Conservation (phyloP, 139 green algal species). For the Chlorella sp. region DNA sequence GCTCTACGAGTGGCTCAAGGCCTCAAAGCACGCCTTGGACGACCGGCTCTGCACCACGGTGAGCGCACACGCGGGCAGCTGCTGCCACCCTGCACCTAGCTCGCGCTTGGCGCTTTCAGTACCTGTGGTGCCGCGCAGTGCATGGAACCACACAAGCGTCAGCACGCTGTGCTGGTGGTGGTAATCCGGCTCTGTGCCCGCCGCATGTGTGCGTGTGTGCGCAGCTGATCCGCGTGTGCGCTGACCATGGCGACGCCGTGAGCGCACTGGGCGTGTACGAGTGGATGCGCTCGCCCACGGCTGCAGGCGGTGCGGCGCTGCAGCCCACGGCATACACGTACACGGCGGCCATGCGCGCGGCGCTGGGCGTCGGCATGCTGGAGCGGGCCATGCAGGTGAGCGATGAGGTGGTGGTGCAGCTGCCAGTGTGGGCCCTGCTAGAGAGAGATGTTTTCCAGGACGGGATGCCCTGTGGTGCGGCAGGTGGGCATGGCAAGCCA, state of each 20-base stretch:
- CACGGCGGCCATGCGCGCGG: slow-evolving; percentile 82
- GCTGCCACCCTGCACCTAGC: not conserved
- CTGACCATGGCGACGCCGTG: slow-evolving; percentile 63
- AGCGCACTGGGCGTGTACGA: slow-evolving; percentile 74
- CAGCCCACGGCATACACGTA: slow-evolving; percentile 76
- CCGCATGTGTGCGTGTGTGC: not conserved
- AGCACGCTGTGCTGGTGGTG: not conserved
- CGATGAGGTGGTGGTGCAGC: not conserved
- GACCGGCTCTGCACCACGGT: slow-evolving; percentile 79
- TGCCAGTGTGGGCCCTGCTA: no score
- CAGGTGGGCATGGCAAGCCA: not conserved
- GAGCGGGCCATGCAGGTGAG: slow-evolving; percentile 51
- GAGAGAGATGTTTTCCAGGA: no score
- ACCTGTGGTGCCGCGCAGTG: not conserved
- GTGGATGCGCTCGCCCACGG: slow-evolving; percentile 63
- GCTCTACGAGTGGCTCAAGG: slow-evolving; percentile 70
- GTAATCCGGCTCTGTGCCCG: not conserved
- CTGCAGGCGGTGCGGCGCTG: slow-evolving; percentile 58
- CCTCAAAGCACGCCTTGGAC: slow-evolving; percentile 56
- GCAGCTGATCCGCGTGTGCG: slow-evolving; percentile 73
- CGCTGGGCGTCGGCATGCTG: slow-evolving; percentile 55
- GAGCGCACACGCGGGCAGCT: no score
- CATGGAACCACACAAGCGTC: not conserved
- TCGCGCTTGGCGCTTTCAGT: no score
- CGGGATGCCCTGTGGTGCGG: no score